Evolutionary conservation across 805 yeast species (phyloP).

Genomic region (Lachancea mirantina): DNA sequence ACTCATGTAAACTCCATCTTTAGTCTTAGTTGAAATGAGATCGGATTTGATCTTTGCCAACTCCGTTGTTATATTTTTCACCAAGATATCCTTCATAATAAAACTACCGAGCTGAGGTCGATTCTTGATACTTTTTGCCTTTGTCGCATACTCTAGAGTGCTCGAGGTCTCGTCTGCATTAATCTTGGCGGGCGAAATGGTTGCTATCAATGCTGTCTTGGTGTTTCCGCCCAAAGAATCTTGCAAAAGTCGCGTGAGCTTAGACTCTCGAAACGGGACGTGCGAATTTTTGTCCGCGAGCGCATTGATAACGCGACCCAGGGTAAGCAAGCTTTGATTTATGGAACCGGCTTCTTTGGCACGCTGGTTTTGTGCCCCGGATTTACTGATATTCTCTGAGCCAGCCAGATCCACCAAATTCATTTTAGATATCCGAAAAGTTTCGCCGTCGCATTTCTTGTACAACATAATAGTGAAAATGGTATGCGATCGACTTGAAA

Average conservation of each 20-base stretch:
- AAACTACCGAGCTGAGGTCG: constrained; percentile 60
- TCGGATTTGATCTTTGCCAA: constrained; percentile 48
- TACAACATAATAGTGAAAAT: constrained; percentile 59
- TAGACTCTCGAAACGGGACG: constrained; percentile 81
- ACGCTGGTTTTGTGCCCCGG: constrained; percentile 80
- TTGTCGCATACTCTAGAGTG: constrained; percentile 79
- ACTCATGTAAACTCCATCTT: constrained; percentile 61
- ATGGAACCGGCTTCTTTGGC: constrained; percentile 93
- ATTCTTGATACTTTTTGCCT: constrained; percentile 75
- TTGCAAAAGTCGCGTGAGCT: constrained; percentile 64
- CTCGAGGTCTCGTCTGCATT: constrained; percentile 78
- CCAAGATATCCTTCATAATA: constrained; percentile 45
- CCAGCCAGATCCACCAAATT: constrained; percentile 94
- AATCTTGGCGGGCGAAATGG: constrained; percentile 73
- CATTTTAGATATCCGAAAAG: constrained; percentile 57
- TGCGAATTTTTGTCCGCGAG: constrained; percentile 58
- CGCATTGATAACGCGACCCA: constrained; percentile 82
- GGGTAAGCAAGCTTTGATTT: constrained; percentile 77
- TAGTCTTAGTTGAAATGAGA: constrained; percentile 51
- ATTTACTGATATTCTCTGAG: constrained; percentile 78
- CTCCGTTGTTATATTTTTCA: constrained; percentile 42
- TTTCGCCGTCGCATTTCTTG: constrained; percentile 42
- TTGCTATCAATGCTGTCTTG: constrained; percentile 79
- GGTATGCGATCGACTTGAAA: constrained; percentile 71
- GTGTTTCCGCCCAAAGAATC: constrained; percentile 86